These are phyloP conservation scores for Drosera spatulata DNA, from an alignment of 179 eudicot genomes.

Conservation along the genomic window DNA sequence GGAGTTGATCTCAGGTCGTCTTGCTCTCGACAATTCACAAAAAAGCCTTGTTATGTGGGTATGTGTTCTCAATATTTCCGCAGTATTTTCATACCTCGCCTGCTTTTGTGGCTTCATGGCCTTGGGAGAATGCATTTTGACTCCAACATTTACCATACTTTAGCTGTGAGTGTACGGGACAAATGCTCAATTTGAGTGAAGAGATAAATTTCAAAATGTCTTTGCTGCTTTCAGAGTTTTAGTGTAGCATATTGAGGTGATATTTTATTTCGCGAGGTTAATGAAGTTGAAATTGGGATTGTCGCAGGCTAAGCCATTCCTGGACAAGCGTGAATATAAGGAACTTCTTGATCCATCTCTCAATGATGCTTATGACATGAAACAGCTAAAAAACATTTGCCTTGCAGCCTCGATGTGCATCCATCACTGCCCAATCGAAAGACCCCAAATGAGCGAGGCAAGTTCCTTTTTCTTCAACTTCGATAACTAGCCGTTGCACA, in stretches of 20 bases:
- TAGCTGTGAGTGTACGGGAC: too few species aligned
- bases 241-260: neutral
- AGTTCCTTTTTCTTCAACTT: neutral
- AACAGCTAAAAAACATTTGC: constrained; percentile 40
- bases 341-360: constrained; percentile 55
- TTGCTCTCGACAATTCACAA: constrained; percentile 62
- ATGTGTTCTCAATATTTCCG: constrained; percentile 12
- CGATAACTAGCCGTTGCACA: too few species aligned
- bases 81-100: neutral
- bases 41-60: constrained; percentile 97
- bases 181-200: too few species aligned
- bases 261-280: neutral
- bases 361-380: constrained; percentile 30
- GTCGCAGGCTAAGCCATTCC: constrained; percentile 61
- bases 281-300: neutral
- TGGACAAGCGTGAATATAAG: constrained; percentile 25
- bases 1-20: constrained; percentile 68
- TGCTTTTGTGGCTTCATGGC: neutral
- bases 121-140: neutral
- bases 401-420: constrained; percentile 47
- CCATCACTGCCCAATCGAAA: constrained; percentile 34
- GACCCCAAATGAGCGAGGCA: constrained; percentile 69
- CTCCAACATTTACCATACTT: neutral
- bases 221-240: neutral
- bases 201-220: neutral